These are phyloP conservation scores for Cystobasidiaceae sp. DNA, from an alignment of 1,284 basidiomycete species.

Conservation along the genomic window DNA sequence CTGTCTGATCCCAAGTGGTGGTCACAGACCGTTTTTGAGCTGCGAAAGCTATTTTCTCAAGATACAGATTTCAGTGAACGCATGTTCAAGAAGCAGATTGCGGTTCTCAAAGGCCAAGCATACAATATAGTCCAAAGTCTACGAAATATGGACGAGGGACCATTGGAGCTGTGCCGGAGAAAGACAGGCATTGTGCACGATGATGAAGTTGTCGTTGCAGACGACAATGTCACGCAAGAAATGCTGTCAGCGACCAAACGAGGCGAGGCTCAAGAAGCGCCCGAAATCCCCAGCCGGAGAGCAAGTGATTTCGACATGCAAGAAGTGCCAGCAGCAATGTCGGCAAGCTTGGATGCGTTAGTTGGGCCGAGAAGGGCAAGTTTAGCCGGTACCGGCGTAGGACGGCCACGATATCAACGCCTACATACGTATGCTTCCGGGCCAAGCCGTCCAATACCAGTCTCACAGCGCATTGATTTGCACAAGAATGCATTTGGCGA, in stretches of 20 bases:
- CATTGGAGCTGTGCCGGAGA: constrained; percentile 72
- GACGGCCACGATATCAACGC: not conserved
- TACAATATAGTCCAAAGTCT: constrained; percentile 82
- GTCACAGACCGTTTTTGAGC: constrained; percentile 73
- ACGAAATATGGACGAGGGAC: constrained; percentile 59
- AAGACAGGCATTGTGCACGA: constrained; percentile 74
- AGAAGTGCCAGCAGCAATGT: not conserved
- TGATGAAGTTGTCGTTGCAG: constrained; percentile 70
- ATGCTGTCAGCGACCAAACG: constrained; percentile 28
- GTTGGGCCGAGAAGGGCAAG: not conserved
- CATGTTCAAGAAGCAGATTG: constrained; percentile 66
- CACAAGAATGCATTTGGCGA: constrained; percentile 6
- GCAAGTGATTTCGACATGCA: too few species aligned
- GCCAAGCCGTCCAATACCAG: constrained; percentile 16
- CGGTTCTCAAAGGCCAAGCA: constrained; percentile 85
- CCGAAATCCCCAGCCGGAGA: not conserved
- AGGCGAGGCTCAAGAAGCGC: not conserved
- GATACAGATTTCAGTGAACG: constrained; percentile 59
- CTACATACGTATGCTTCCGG: not conserved
- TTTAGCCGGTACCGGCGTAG: not conserved
- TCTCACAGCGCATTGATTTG: constrained; percentile 14
- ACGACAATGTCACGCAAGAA: constrained; percentile 53
- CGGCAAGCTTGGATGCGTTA: constrained; percentile 6
- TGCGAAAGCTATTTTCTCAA: constrained; percentile 68
- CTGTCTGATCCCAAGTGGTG: constrained; percentile 81